A percentile compares a stretch with the other conserved stretches of the same genome.
These are phyloP conservation scores for Komagataella pseudopastoris DNA, from an alignment of 805 yeast species.

Conservation along the genomic window DNA sequence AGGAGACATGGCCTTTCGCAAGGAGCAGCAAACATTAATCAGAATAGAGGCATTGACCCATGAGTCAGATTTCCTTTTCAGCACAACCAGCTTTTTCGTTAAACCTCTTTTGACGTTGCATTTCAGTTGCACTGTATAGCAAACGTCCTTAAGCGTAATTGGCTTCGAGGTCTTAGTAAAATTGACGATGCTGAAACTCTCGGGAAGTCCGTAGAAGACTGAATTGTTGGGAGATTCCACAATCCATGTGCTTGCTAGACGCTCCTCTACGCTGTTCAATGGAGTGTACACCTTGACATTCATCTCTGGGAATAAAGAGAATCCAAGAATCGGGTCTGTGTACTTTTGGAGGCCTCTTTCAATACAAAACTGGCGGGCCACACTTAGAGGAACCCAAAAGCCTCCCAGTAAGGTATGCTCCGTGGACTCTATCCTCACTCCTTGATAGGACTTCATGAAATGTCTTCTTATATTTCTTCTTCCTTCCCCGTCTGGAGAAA, in stretches of 20 bases:
- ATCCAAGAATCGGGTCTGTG: background rate
- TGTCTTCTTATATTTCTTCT: conserved; percentile 5
- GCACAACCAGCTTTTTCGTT: conserved; percentile 1
- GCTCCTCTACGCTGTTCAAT: background rate
- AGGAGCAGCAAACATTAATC: conserved; percentile 6
- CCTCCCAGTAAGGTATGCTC: conserved; percentile 16
- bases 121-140: background rate
- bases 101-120: background rate
- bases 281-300: background rate
- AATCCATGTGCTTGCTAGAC: background rate
- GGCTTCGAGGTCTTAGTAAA: background rate
- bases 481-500: conserved; percentile 5
- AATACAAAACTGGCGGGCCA: conserved; percentile 7
- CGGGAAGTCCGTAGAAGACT: background rate
- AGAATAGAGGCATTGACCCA: conserved; percentile 10
- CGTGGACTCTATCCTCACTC: conserved; percentile 5
- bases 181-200: background rate
- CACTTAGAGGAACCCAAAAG: conserved; percentile 10
- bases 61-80: conserved; percentile 12
- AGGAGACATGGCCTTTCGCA: conserved; percentile 8
- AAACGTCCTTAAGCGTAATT: background rate
- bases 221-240: background rate
- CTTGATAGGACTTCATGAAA: conserved; percentile 5
- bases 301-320: background rate
- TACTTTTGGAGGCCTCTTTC: conserved; percentile 7